Conservation (phyloP, 2,329 filamentous ascomycete species). For the Penicillium sp. region DNA sequence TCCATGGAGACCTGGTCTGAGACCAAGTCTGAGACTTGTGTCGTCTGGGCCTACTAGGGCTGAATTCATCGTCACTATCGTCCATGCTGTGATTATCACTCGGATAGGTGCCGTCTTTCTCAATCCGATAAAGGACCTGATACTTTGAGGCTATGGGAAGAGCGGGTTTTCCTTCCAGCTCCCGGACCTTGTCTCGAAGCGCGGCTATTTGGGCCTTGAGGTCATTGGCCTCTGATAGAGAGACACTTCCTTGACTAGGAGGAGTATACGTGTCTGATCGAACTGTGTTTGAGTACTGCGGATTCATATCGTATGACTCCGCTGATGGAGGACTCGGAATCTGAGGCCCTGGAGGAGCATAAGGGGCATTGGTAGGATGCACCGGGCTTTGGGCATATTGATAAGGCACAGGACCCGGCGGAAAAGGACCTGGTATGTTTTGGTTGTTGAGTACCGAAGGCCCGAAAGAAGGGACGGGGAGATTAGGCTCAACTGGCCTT, state of each 20-base stretch:
- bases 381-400: not conserved
- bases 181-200: conserved; percentile 1
- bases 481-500: not conserved
- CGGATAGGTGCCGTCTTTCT: not conserved
- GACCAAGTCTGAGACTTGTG: not conserved
- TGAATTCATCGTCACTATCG: not conserved
- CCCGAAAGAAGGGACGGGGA: not conserved
- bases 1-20: not conserved
- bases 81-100: not conserved
- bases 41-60: not conserved
- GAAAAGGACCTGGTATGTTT: not conserved
- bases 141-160: not conserved
- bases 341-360: not conserved
- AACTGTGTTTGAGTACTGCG: not conserved
- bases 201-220: not conserved
- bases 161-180: not conserved
- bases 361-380: not conserved
- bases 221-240: conserved; percentile 1
- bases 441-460: not conserved
- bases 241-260: not conserved
- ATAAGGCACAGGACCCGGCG: not conserved
- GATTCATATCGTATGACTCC: not conserved
- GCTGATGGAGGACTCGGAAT: not conserved
- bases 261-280: not conserved
- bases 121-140: conserved; percentile 4